Evolutionary conservation across 176 grass and related monocot genomes (phyloP), one percentile per base, ranked within the genome.

Genomic region (Aegilops longissima): DNA sequence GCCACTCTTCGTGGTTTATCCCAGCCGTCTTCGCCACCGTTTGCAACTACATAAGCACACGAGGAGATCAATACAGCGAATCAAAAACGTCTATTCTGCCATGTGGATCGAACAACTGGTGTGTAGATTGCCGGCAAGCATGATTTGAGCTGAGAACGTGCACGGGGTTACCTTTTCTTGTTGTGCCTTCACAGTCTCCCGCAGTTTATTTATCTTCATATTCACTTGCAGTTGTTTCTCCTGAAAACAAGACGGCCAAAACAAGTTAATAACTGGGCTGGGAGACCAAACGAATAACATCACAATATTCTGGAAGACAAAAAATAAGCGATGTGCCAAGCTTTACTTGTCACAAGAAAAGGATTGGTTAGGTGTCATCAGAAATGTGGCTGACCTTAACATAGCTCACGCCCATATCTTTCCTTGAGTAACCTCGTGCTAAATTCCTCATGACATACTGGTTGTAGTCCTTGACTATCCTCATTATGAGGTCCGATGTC

Each of bases 401-500:
- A 88, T 97, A 99, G 85, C 97, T 99, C 85, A 99, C 97, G 14
- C 94, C 94, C 34, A 99, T 76, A 70, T 99, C 97, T 67, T 99
- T 96, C 83, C 97, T 94, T 5, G 97, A 87, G 86, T 99, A 99
- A 30, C 94, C 97, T 35, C 92, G 90, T 80, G 94, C 97, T 69
- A 99, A 89, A 87, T 99, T 99, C 73, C 97, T 88, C 97, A 89
- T 99, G 27, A 99, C 89, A 92, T 96, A 99, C 84, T 99, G 90
- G 73, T 99, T 99, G 30, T 99, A 99, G 80, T 99, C 97, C 64
- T 99, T 99, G 40, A 97, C 81, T 63, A 99, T 99, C 82, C 97
- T 93, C 97, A 99, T 99, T 90, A 99, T 99, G 61, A 99, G 87
- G 66, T 99, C 94, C 24, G 97, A 99, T 83, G 97, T 99, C 36